Percentiles rank a stretch among this genome's conserved stretches.
These are phyloP conservation scores for Ogataea pini DNA, from an alignment of 805 yeast genomes.

Conservation along the genomic window DNA sequence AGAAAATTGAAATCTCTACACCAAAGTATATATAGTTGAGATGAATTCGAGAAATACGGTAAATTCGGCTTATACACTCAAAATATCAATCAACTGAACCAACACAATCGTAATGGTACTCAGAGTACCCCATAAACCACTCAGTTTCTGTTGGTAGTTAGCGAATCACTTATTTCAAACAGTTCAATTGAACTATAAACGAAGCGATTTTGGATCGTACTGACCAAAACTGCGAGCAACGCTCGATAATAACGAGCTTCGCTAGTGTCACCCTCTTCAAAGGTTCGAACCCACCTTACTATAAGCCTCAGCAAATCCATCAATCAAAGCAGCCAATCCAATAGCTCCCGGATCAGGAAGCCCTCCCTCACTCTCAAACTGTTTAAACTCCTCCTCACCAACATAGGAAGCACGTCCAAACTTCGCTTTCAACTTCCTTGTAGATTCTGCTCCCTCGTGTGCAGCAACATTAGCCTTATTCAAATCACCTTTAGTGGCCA, in stretches of 20 bases:
- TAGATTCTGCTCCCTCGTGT: constrained; percentile 69
- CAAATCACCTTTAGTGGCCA: constrained; percentile 49
- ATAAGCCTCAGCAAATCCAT: constrained; percentile 33
- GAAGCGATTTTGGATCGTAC: too few relatives aligned
- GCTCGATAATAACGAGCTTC: background rate
- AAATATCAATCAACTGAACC: too few relatives aligned
- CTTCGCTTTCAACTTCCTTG: constrained; percentile 74
- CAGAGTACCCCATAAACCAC: too few relatives aligned
- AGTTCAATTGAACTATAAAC: too few relatives aligned
- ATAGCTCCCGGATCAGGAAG: constrained; percentile 96
- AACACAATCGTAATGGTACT: too few relatives aligned
- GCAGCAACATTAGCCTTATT: constrained; percentile 68
- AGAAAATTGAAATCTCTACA: too few relatives aligned
- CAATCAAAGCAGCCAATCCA: constrained; percentile 56
- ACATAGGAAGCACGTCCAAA: constrained; percentile 96
- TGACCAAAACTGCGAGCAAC: too few relatives aligned
- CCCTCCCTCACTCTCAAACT: constrained; percentile 58
- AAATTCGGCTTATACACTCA: too few relatives aligned
- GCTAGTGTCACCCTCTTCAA: background rate
- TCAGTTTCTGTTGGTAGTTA: too few relatives aligned
- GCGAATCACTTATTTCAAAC: too few relatives aligned
- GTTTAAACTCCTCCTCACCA: constrained; percentile 54
- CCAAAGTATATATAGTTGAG: too few relatives aligned
- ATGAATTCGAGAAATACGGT: too few relatives aligned
- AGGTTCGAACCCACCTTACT: constrained; percentile 12